Base-by-base conservation (phyloP, 306 rosid species). In the Betula pendula region DNA sequence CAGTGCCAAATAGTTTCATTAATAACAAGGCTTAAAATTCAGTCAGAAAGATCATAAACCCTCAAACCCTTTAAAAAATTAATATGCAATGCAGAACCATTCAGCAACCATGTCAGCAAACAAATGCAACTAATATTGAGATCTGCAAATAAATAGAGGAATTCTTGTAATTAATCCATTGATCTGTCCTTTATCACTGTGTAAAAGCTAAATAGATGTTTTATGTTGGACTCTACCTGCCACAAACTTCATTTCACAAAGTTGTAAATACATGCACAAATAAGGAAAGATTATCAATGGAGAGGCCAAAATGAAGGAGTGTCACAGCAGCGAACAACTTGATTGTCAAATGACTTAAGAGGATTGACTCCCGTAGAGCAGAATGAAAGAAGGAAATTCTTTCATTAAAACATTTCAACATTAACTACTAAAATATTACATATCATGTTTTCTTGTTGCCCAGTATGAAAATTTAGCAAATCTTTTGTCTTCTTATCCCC, bases 1-100 rank as follows among this genome's bases (percentile, higher is more conserved):
- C 45, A 82, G 79, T 19, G 73, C 55, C 63, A 60, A 27, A 70
- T 45, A 29, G 73, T 56, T 70, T 72, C 77, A 35, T 68, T 52
- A 72, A 38, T 66, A 67, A 55, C 38, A 50, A 17, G 56, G 48
- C 71, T 67, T 49, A 79, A 74, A 68, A 68, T 44, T 51, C 68
- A 8, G 15, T 62, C 44, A 62, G 68, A 31, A 62, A 14, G 17
- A 62, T n/a, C 22, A 42, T 31, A 59, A 75, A 10, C 44, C 35
- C 49, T 20, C 72, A 70, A 43, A 74, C n/a, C 53, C 53, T 62
- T 25, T 27, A 53, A 49, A 75, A 8, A 58, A 51, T 63, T 33
- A 33, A 38, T 71, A 27, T 49, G 66, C 67, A 2, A 48, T 62
- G 71, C 25, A 31, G 69, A 56, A 59, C 52, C 14, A 56, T 72